Base-by-base conservation (phyloP, 2,329 filamentous ascomycete species). In the Colletotrichum musae region DNA sequence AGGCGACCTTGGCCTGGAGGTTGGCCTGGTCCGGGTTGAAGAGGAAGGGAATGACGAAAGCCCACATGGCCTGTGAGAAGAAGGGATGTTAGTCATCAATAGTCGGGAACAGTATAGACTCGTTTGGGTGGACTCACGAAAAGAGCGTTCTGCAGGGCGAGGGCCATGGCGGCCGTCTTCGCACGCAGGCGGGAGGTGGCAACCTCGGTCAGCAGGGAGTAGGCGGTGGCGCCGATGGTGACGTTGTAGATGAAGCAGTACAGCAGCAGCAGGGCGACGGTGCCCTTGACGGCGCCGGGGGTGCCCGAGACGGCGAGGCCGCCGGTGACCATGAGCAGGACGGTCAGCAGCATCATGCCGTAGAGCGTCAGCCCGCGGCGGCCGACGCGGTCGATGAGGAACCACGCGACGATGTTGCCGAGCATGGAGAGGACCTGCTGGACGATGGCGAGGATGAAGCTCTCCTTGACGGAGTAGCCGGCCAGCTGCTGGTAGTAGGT, bases 401-500 rank as follows among this genome's bases (percentile, higher is more conserved):
- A 77, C 72, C 75, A 79, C 7, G 76, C 76, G 52, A 75, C 76
- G 36, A 80, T 66, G 45, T 77, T 79, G 10, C 79, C 79, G 6
- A 75, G 45, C 39, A 79, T 75, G 4, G 71, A 73, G 16, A 74
- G 28, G 9, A 71, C 68, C 47, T 70, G 70, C 28, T 73, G 68
- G 10, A 70, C 75, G 48, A 83, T 84, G 32, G 80, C 77, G 12
- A 83, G 72, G 50, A 73, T 77, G 72, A 82, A 83, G 56, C 75
- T 78, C 66, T 75, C 76, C 2, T 70, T 58, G 0, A 77, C 77
- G 51, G 74, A 76, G 70, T 80, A 83, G 5, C 82, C 82, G 9
- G 82, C 81, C 4, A 84, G 72, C 61, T 84, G 79, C 48, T 79
- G 74, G 71, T 83, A 84, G 72, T 57, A 84, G 2, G 81, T 83